A percentile compares a stretch with the other conserved stretches of the same genome.
These are phyloP conservation scores for Penicillium sp. DNA, from an alignment of 2,329 filamentous ascomycete genomes.

Conservation along the genomic window DNA sequence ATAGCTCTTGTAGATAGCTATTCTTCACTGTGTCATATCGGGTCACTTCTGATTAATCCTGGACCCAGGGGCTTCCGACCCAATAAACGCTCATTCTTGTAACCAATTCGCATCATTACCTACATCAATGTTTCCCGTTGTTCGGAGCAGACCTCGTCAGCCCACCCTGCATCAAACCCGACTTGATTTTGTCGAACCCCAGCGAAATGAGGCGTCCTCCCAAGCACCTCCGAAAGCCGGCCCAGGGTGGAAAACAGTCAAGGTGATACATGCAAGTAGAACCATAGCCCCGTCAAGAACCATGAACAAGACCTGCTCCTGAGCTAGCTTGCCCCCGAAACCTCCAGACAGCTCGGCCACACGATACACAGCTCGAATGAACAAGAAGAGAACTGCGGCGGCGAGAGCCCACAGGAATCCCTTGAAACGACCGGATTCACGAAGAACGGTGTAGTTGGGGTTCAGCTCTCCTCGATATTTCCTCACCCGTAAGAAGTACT, in stretches of 20 bases:
- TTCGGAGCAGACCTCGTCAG: neutral
- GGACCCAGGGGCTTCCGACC: neutral
- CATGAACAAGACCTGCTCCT: slow-evolving; percentile 53
- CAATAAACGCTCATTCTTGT: too few species aligned
- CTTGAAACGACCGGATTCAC: neutral
- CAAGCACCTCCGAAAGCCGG: slow-evolving; percentile 9
- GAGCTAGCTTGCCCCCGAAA: slow-evolving; percentile 50
- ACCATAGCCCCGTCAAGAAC: slow-evolving; percentile 57
- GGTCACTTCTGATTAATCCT: neutral
- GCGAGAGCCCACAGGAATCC: slow-evolving; percentile 15
- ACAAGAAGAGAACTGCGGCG: slow-evolving; percentile 45
- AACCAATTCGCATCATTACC: neutral
- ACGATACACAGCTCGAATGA: slow-evolving; percentile 52
- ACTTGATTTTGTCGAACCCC: neutral
- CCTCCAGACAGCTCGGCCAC: slow-evolving; percentile 53
- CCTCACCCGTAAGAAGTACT: neutral
- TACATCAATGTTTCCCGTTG: neutral
- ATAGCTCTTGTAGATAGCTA: neutral
- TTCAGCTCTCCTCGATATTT: neutral
- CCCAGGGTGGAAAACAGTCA: slow-evolving; percentile 13
- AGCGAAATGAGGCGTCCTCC: slow-evolving; percentile 1
- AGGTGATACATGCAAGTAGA: slow-evolving; percentile 17
- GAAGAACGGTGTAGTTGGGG: neutral
- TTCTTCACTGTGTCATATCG: neutral
- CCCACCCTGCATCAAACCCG: neutral